These are phyloP conservation scores for Beauveria australis DNA, from an alignment of 2,329 filamentous ascomycete species.

Conservation along the genomic window DNA sequence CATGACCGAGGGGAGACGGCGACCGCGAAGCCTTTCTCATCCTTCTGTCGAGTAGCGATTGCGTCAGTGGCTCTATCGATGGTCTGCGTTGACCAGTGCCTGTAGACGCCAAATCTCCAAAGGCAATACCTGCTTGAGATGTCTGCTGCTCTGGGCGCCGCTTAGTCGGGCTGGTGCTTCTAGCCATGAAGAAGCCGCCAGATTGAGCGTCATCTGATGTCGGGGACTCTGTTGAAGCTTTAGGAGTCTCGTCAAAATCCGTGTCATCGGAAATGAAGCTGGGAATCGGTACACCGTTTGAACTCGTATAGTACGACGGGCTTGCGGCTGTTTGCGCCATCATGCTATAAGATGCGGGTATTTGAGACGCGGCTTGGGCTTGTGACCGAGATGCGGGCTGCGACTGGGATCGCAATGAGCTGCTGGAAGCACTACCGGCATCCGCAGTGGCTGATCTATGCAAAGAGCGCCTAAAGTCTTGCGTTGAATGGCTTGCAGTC, in stretches of 20 bases:
- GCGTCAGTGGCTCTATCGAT: slow-evolving; percentile 47
- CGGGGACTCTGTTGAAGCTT: slow-evolving; percentile 35
- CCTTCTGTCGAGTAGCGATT: slow-evolving; percentile 43
- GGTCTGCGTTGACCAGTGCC: slow-evolving; percentile 35
- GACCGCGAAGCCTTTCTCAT: slow-evolving; percentile 47
- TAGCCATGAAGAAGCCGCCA: slow-evolving; percentile 19
- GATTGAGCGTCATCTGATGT: slow-evolving; percentile 37
- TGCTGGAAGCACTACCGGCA: slow-evolving; percentile 38
- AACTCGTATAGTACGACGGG: slow-evolving; percentile 27
- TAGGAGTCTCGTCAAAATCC: slow-evolving; percentile 38
- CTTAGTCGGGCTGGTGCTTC: slow-evolving; percentile 21
- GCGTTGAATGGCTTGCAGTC: slow-evolving; percentile 29
- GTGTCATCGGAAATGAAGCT: slow-evolving; percentile 50
- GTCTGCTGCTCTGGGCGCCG: slow-evolving; percentile 19
- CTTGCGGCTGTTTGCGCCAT: slow-evolving; percentile 29
- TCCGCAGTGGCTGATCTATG: slow-evolving; percentile 48
- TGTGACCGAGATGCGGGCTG: slow-evolving; percentile 49
- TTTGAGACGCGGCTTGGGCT: slow-evolving; percentile 18
- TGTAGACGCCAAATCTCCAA: slow-evolving; percentile 38
- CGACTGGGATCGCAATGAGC: slow-evolving; percentile 57
- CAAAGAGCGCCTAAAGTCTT: slow-evolving; percentile 49
- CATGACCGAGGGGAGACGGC: slow-evolving; percentile 46
- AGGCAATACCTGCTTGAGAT: slow-evolving; percentile 30
- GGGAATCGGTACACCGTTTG: slow-evolving; percentile 44
- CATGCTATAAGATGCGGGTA: slow-evolving; percentile 16